Evolutionary conservation across 169 alveolate species (phyloP).

Genomic region (Eimeria sp.): DNA sequence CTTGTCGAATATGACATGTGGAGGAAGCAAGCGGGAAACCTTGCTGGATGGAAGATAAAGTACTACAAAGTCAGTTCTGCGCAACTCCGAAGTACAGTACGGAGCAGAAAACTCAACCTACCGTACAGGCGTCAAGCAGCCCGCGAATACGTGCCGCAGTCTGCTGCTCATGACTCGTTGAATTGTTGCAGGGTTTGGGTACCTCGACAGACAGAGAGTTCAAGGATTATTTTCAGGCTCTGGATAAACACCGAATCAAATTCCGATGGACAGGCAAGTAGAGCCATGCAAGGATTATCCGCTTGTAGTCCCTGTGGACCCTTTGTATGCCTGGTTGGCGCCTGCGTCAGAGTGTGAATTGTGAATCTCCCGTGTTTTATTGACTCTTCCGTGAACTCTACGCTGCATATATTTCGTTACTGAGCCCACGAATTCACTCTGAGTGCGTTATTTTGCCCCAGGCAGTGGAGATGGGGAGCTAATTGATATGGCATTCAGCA

Average conservation of each 20-base stretch:
- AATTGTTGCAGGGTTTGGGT: slow-evolving; percentile 96
- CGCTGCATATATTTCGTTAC: not conserved
- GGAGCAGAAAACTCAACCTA: not conserved
- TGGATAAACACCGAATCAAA: slow-evolving; percentile 95
- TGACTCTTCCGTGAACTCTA: not conserved
- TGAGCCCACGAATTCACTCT: not conserved
- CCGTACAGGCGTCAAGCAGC: not conserved
- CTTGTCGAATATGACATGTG: slow-evolving; percentile 98
- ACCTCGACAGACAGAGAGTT: slow-evolving; percentile 99
- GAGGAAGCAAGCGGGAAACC: slow-evolving; percentile 93
- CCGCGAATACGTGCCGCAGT: not conserved
- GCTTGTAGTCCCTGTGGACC: not conserved
- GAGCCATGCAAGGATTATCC: not conserved
- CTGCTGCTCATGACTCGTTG: not conserved
- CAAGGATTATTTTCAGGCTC: slow-evolving; percentile 98
- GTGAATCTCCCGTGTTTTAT: not conserved
- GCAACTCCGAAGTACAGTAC: not conserved
- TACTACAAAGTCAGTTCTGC: slow-evolving; percentile 96
- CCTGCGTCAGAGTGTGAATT: not conserved
- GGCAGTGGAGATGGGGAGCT: slow-evolving; percentile 97
- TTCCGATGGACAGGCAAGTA: slow-evolving; percentile 88
- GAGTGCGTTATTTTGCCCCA: not conserved
- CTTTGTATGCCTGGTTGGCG: not conserved
- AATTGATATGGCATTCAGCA: slow-evolving; percentile 99
- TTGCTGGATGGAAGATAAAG: slow-evolving; percentile 97